Conservation (phyloP, 345 rosid genomes). For the Murraya paniculata region DNA sequence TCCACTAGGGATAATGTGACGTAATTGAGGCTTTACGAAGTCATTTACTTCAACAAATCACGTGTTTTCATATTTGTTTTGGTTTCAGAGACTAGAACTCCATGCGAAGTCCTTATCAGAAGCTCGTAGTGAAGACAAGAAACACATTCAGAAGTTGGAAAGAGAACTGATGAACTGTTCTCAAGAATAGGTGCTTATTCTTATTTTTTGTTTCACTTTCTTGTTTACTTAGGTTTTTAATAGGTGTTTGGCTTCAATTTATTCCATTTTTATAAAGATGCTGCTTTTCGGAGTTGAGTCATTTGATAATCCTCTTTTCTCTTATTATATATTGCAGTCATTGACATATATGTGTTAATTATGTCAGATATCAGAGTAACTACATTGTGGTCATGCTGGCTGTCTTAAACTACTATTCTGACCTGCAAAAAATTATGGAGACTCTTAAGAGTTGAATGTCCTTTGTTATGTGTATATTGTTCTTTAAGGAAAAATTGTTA, state of each 20-base stretch:
- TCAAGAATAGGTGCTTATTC: conserved; percentile 72
- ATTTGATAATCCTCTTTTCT: neutral
- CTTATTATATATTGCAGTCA: too few species aligned
- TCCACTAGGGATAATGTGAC: neutral
- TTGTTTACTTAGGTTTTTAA: neutral
- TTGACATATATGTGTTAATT: neutral
- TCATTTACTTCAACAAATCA: neutral
- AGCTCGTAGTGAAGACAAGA: conserved; percentile 53
- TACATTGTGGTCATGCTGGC: neutral
- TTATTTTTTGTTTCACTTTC: conserved; percentile 6
- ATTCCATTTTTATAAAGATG: neutral
- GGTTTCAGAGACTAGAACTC: conserved; percentile 56
- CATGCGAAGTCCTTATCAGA: conserved; percentile 58
- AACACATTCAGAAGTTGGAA: conserved; percentile 58
- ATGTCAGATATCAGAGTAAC: neutral
- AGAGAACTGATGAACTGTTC: conserved; percentile 66
- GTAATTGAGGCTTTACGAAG: neutral
- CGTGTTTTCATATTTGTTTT: conserved; percentile 16
- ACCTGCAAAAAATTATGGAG: neutral
- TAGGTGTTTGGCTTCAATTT: neutral
- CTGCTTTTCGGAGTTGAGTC: neutral
- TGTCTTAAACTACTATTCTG: neutral
- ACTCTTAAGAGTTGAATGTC: neutral
- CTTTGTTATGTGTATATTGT: too few species aligned
- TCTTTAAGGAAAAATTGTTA: too few species aligned